These are phyloP conservation scores for Lactarius deliciosus DNA, from an alignment of 768 basidiomycete species.

Conservation along the genomic window DNA sequence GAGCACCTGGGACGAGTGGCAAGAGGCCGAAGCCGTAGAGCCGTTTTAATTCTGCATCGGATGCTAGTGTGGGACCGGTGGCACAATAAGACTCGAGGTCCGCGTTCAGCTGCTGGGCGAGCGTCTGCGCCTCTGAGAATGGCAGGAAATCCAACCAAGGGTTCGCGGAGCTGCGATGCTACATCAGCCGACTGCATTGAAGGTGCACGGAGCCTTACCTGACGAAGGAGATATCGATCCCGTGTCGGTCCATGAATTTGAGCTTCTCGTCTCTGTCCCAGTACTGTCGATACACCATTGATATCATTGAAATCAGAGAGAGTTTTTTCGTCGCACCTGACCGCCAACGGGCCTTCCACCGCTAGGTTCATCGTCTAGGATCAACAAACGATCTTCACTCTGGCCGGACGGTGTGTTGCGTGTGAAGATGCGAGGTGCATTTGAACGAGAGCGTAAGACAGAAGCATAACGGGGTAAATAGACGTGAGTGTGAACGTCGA, in stretches of 20 bases:
- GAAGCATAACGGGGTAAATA: conserved; percentile 79
- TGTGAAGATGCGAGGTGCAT: conserved; percentile 66
- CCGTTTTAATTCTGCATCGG: conserved; percentile 49
- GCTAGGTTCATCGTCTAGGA: conserved; percentile 77
- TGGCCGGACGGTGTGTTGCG: conserved; percentile 45
- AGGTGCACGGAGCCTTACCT: conserved; percentile 45
- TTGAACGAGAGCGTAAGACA: conserved; percentile 60
- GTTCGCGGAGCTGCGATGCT: conserved; percentile 67
- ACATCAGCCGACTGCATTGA: conserved; percentile 17
- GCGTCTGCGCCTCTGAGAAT: conserved; percentile 58
- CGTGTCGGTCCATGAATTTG: conserved; percentile 81
- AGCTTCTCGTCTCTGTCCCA: conserved; percentile 80
- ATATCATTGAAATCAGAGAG: background rate
- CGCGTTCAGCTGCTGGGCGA: conserved; percentile 70
- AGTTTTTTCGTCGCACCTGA: conserved; percentile 49
- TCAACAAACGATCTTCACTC: conserved; percentile 67
- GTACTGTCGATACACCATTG: conserved; percentile 45
- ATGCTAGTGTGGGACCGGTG: conserved; percentile 49
- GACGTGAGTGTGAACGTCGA: conserved; percentile 87
- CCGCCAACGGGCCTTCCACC: conserved; percentile 78
- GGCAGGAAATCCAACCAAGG: conserved; percentile 90
- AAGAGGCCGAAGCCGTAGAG: conserved; percentile 84
- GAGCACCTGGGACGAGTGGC: conserved; percentile 71
- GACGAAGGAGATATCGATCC: conserved; percentile 75
- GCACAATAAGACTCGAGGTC: conserved; percentile 82